Conservation (phyloP, 2,329 filamentous ascomycete genomes). For the Myriosclerotinia curreyana region DNA sequence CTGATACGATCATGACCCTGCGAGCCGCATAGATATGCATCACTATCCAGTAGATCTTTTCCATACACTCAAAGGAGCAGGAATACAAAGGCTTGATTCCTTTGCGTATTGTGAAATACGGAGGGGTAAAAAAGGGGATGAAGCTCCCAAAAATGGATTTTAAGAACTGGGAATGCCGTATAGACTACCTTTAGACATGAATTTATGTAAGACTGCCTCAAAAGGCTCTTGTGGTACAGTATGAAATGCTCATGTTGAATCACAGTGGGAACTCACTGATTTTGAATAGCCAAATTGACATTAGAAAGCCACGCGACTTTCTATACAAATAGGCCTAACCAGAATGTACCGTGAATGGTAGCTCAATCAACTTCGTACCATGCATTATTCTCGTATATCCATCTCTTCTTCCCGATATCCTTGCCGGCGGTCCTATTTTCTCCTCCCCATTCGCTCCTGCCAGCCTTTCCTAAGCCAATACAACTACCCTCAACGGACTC, state of each 20-base stretch:
- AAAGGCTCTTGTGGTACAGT: background rate
- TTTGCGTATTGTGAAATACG: background rate
- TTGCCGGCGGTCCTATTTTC: no score
- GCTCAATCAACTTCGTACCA: background rate
- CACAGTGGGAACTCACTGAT: background rate
- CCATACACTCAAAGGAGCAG: no score
- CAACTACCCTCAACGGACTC: background rate
- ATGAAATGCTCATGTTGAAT: background rate
- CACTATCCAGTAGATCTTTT: no score
- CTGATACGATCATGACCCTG: background rate
- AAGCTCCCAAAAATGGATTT: background rate
- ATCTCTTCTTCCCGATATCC: background rate
- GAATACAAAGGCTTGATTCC: background rate
- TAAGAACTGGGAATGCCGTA: no score
- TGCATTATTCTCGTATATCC: no score
- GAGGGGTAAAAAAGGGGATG: background rate
- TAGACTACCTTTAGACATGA: no score
- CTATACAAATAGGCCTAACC: background rate
- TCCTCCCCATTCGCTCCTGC: accelerated
- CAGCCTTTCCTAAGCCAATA: background rate
- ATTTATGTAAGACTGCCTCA: no score
- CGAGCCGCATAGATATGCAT: background rate
- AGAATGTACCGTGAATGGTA: background rate
- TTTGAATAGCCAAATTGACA: background rate
- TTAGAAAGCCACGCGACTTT: background rate